These are phyloP conservation scores for Knoxdaviesia capensis DNA, from an alignment of 2,329 filamentous ascomycete species.

Conservation along the genomic window DNA sequence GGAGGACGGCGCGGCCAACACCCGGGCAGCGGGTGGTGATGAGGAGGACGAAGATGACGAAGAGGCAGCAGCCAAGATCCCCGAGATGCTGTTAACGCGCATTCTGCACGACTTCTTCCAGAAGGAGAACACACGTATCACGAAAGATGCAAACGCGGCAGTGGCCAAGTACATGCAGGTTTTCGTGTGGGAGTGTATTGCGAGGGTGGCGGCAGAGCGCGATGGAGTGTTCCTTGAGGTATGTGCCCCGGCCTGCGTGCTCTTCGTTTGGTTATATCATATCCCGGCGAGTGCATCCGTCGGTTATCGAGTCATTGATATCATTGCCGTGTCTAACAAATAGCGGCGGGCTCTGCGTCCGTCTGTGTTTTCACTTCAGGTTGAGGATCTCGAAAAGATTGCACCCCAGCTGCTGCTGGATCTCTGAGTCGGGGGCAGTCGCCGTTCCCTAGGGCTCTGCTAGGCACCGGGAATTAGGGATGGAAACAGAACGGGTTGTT, in stretches of 20 bases:
- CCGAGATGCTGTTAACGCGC: constrained; percentile 52
- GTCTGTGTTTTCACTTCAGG: constrained; percentile 20
- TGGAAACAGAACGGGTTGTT: too few relatives aligned
- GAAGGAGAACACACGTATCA: constrained; percentile 49
- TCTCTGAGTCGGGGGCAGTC: constrained; percentile 30
- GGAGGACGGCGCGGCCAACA: too few relatives aligned
- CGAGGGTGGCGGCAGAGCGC: constrained; percentile 54
- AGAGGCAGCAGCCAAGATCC: constrained; percentile 32
- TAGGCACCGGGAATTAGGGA: too few relatives aligned
- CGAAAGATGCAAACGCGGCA: constrained; percentile 55
- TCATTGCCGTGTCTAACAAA: too few relatives aligned
- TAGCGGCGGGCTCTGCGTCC: too few relatives aligned
- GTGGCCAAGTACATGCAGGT: constrained; percentile 76
- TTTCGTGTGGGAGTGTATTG: constrained; percentile 78
- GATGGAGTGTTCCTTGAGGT: constrained; percentile 56
- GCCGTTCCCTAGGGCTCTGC: too few relatives aligned
- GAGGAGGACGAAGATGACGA: constrained; percentile 7
- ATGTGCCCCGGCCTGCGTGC: constrained; percentile 10
- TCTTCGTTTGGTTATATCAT: too few relatives aligned
- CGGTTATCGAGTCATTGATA: too few relatives aligned
- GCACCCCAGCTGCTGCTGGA: constrained; percentile 73
- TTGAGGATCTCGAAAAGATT: constrained; percentile 78
- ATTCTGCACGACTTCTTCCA: constrained; percentile 67
- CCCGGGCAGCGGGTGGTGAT: too few relatives aligned
- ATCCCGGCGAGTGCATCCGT: too few relatives aligned